Conservation (phyloP, 2,329 filamentous ascomycete species). For the Pseudocercospora pini-densiflorae region DNA sequence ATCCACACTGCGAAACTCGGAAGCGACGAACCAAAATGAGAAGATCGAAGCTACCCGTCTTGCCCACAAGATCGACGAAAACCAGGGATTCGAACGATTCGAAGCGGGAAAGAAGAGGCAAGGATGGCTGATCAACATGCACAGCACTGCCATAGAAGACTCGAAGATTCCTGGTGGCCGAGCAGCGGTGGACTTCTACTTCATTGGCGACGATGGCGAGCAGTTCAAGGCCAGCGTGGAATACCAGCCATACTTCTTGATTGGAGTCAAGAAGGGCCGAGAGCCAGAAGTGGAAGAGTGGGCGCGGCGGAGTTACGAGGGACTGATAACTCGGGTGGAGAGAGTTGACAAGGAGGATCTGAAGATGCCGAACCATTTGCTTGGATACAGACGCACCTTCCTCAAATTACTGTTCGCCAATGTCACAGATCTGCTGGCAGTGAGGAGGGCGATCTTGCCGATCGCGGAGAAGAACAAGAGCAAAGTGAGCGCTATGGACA, state of each 20-base stretch:
- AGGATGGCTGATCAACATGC: conserved; percentile 96
- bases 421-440: conserved; percentile 82
- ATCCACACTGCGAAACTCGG: conserved; percentile 71
- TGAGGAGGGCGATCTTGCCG: conserved; percentile 81
- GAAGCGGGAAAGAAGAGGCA: conserved; percentile 83
- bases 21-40: conserved; percentile 90
- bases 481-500: conserved; percentile 95
- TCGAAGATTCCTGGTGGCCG: conserved; percentile 81
- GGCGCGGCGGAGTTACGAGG: conserved; percentile 78
- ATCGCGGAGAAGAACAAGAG: conserved; percentile 97
- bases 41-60: conserved; percentile 84
- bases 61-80: conserved; percentile 88
- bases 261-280: conserved; percentile 84
- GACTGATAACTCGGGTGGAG: conserved; percentile 77
- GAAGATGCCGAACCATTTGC: conserved; percentile 78
- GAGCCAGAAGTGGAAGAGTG: conserved; percentile 97
- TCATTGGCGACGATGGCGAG: conserved; percentile 84
- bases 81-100: conserved; percentile 90
- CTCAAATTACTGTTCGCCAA: conserved; percentile 87
- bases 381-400: conserved; percentile 88
- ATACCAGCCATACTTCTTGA: conserved; percentile 95
- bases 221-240: conserved; percentile 97
- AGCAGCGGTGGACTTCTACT: conserved; percentile 94
- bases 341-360: conserved; percentile 91
- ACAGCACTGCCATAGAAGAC: conserved; percentile 85